These are phyloP conservation scores for Entonaema liquescens DNA, from an alignment of 495 filamentous ascomycete species.

Conservation along the genomic window DNA sequence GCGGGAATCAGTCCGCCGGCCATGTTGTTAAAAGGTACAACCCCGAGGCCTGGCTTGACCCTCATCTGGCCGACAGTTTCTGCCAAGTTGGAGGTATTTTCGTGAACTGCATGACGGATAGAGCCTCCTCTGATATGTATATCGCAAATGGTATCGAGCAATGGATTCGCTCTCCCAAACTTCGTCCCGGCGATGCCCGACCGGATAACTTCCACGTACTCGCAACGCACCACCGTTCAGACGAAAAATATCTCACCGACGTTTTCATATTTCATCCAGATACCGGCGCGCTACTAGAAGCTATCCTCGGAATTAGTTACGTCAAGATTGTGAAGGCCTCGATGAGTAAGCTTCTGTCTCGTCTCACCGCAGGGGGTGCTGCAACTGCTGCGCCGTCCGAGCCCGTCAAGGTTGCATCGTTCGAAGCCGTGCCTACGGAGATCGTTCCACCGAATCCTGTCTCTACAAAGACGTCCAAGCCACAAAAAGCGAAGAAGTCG, in stretches of 20 bases:
- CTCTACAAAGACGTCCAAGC: background rate
- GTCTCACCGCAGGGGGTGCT: slow-evolving; percentile 31
- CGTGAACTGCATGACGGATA: slow-evolving; percentile 63
- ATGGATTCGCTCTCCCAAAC: slow-evolving; percentile 57
- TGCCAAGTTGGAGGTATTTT: slow-evolving; percentile 62
- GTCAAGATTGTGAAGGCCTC: slow-evolving; percentile 52
- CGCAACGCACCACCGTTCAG: slow-evolving; percentile 50
- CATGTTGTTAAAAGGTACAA: slow-evolving; percentile 51
- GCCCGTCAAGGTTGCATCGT: slow-evolving; percentile 24
- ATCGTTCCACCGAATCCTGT: slow-evolving; percentile 18
- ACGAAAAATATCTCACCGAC: slow-evolving; percentile 55
- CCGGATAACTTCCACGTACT: slow-evolving; percentile 57
- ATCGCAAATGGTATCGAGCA: slow-evolving; percentile 59
- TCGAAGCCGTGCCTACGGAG: slow-evolving; percentile 34
- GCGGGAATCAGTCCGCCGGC: slow-evolving; percentile 55
- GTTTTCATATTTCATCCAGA: slow-evolving; percentile 61
- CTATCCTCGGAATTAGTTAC: slow-evolving; percentile 63
- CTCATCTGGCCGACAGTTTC: slow-evolving; percentile 48
- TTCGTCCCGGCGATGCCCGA: slow-evolving; percentile 22
- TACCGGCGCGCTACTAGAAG: slow-evolving; percentile 53
- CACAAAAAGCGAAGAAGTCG: slow-evolving; percentile 26
- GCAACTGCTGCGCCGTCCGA: slow-evolving; percentile 17
- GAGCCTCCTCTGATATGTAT: slow-evolving; percentile 53
- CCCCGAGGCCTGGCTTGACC: slow-evolving; percentile 42
- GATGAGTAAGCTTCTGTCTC: slow-evolving; percentile 49